Conservation (phyloP, 345 rosid genomes). For the Camelina laxa region DNA sequence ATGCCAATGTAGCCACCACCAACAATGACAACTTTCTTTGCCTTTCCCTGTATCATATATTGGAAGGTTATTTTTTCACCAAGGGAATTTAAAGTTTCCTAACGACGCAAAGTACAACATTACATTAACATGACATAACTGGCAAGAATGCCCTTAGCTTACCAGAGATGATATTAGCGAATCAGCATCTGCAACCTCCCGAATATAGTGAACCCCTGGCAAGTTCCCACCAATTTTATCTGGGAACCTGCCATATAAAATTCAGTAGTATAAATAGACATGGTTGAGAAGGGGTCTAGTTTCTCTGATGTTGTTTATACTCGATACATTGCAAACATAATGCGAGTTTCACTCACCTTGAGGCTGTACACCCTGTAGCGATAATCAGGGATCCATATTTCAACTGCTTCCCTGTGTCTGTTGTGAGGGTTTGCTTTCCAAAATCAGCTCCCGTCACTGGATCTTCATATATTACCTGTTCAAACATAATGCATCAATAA, state of each 20-base stretch:
- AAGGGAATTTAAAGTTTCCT: background rate
- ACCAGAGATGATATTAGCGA: slow-evolving; percentile 84
- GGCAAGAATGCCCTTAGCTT: slow-evolving; percentile 33
- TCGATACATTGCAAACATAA: background rate
- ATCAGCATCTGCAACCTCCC: slow-evolving; percentile 94
- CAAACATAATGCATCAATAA: background rate
- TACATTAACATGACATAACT: slow-evolving; percentile 19
- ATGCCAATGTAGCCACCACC: slow-evolving; percentile 99
- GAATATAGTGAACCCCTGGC: slow-evolving; percentile 89
- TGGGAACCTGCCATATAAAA: slow-evolving; percentile 64
- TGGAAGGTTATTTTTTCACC: background rate
- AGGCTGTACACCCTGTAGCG: slow-evolving; percentile 92
- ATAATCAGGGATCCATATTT: slow-evolving; percentile 88
- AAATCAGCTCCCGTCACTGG: slow-evolving; percentile 73
- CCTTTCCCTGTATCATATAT: slow-evolving; percentile 58
- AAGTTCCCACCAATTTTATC: slow-evolving; percentile 91
- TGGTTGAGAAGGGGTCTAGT: background rate
- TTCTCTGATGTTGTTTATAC: background rate
- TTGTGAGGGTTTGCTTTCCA: slow-evolving; percentile 80
- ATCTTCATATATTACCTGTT: slow-evolving; percentile 82
- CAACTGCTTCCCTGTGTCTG: slow-evolving; percentile 81
- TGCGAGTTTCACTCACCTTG: slow-evolving; percentile 57
- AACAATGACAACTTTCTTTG: slow-evolving; percentile 77
- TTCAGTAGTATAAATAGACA: background rate
- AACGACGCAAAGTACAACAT: background rate